Evolutionary conservation across 2,329 filamentous ascomycete species (phyloP).

Genomic region (Diaporthe caulivora): DNA sequence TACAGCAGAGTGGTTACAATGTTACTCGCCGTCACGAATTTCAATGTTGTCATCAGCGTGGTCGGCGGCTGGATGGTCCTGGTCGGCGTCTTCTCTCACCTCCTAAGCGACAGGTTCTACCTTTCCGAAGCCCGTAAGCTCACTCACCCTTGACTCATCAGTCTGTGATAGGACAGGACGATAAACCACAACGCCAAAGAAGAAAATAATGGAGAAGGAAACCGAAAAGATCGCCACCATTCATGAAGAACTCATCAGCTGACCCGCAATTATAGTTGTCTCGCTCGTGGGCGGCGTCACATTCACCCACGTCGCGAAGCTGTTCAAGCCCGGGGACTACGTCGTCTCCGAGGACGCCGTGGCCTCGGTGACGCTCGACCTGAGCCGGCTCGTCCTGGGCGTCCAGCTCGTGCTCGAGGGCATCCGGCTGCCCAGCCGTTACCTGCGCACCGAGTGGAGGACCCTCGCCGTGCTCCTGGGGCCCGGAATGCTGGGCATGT

Average conservation of each 20-base stretch:
- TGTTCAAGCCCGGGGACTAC: conserved; percentile 82
- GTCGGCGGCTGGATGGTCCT: conserved; percentile 89
- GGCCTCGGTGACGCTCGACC: conserved; percentile 82
- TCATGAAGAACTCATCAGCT: not conserved
- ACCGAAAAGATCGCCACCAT: not conserved
- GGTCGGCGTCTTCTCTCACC: conserved; percentile 89
- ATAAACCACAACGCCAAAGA: not conserved
- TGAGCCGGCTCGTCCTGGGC: conserved; percentile 87
- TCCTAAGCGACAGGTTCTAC: conserved; percentile 91
- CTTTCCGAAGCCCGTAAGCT: conserved; percentile 87
- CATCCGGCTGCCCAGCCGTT: conserved; percentile 87
- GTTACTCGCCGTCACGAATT: conserved; percentile 67
- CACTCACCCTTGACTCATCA: too few species aligned
- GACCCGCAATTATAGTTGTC: conserved; percentile 70
- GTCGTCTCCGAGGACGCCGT: conserved; percentile 71
- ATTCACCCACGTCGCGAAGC: conserved; percentile 82
- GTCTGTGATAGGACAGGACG: accelerated
- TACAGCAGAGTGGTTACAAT: too few species aligned
- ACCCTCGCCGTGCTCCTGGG: conserved; percentile 80
- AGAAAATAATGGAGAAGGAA: not conserved
- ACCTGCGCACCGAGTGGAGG: conserved; percentile 83
- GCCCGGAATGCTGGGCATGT: conserved; percentile 89
- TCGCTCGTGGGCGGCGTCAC: conserved; percentile 84
- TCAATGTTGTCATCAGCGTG: conserved; percentile 86
- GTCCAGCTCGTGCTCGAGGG: conserved; percentile 92